A percentile compares a stretch with the other conserved stretches of the same genome.
Evolutionary conservation across 345 rosid species (phyloP).

Genomic region (Pistacia vera): DNA sequence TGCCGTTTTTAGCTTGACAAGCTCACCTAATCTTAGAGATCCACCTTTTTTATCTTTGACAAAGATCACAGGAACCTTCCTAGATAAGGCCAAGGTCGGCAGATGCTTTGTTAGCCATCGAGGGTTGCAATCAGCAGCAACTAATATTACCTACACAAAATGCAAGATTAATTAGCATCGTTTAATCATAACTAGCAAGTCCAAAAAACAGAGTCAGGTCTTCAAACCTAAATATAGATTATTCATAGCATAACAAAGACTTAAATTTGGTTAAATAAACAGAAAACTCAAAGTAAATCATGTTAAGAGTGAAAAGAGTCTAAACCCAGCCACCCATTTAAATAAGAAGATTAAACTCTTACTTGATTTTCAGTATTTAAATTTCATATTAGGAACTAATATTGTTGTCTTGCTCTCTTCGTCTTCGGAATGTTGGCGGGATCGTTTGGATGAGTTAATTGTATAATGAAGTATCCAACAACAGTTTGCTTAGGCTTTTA

Average conservation of each 20-base stretch:
- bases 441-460: not conserved
- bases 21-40: conserved; percentile 66
- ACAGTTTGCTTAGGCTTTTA: not conserved
- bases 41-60: conserved; percentile 61
- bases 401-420: not conserved
- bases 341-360: not conserved
- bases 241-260: not conserved
- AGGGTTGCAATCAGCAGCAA: conserved; percentile 75
- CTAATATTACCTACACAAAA: conserved; percentile 50
- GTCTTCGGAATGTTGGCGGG: not conserved
- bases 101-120: conserved; percentile 72
- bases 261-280: not conserved
- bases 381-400: not conserved
- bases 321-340: not conserved
- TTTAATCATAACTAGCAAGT: not conserved
- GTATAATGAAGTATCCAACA: not conserved
- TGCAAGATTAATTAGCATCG: not conserved
- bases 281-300: not conserved
- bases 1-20: conserved; percentile 70
- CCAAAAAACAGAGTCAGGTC: not conserved
- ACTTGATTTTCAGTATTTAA: not conserved
- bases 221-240: not conserved
- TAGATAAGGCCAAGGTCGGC: conserved; percentile 60
- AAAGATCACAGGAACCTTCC: conserved; percentile 57
- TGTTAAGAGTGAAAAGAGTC: too few species aligned